These are phyloP conservation scores for Grosmannia clavigera DNA, from an alignment of 2,329 filamentous ascomycete genomes.

Conservation along the genomic window DNA sequence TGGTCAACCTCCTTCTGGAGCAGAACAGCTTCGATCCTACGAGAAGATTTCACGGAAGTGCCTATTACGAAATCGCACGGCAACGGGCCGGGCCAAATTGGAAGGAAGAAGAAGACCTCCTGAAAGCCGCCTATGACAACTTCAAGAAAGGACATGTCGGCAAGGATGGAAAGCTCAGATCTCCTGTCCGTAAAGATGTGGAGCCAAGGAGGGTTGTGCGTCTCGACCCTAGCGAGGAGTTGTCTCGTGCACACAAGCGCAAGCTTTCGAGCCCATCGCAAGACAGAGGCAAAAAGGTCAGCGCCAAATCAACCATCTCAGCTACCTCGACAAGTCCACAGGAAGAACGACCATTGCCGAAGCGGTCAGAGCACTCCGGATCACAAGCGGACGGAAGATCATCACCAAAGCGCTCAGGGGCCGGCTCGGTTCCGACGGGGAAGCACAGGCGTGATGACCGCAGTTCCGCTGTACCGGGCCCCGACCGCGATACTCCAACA, in stretches of 20 bases:
- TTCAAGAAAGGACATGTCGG: slow-evolving; percentile 36
- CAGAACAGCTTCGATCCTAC: slow-evolving; percentile 75
- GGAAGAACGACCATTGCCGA: slow-evolving; percentile 27
- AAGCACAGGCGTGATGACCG: slow-evolving; percentile 21
- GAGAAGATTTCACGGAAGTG: slow-evolving; percentile 59
- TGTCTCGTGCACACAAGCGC: slow-evolving; percentile 28
- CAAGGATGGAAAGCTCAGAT: slow-evolving; percentile 37
- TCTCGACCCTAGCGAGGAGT: slow-evolving; percentile 32
- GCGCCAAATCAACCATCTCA: slow-evolving; percentile 16
- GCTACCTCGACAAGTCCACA: slow-evolving; percentile 27
- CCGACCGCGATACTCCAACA: slow-evolving; percentile 42
- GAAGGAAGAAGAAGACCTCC: slow-evolving; percentile 72
- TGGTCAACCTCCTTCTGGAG: slow-evolving; percentile 67
- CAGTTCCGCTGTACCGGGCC: slow-evolving; percentile 31
- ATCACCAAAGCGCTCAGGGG: slow-evolving; percentile 34
- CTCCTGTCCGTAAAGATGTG: slow-evolving; percentile 30
- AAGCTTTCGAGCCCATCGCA: slow-evolving; percentile 35
- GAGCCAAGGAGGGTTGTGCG: slow-evolving; percentile 31
- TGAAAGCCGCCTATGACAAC: slow-evolving; percentile 64
- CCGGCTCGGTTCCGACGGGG: background rate
- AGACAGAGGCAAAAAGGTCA: slow-evolving; percentile 30
- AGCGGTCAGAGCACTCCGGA: slow-evolving; percentile 24
- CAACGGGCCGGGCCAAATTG: slow-evolving; percentile 76
- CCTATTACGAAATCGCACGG: slow-evolving; percentile 79
- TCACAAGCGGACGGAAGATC: slow-evolving; percentile 33